Base-by-base conservation (phyloP, 2,329 filamentous ascomycete genomes). In the Camptophora hylomeconis region DNA sequence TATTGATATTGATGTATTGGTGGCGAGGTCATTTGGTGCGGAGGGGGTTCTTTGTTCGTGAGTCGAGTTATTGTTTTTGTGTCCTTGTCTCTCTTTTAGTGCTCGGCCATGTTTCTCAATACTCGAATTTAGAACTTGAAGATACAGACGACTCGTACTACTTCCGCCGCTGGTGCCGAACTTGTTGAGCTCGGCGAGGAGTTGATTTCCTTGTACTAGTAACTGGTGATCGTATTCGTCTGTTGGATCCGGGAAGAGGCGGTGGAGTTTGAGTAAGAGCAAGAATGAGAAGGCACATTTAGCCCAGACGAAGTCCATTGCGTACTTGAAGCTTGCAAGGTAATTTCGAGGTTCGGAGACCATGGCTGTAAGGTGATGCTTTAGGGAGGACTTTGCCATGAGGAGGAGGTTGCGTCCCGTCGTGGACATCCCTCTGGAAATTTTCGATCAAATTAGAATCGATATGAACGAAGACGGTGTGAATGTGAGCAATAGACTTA, bases 251-350 rank as follows among this genome's bases (percentile, higher is more conserved):
- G 60, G 60, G 0, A 69, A 48, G 1, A 70, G 51, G 1, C 63
- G 56, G 0, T 63, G 59, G 3, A 70, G 50, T 32, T 67, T 67
- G 2, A 71, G 55, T 2, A 69, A 55, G 1, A 72, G 51, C 2
- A 70, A 48, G 24, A 69, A 64, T n/a, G 63, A 69, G 36, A 69
- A 70, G 0, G 65, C 64, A 28, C 63, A 65, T 42, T 71, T 71
- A 0, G 65, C 66, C 65, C 66, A 69, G 12, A 70, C 65, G 34
- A 69, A 70, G 31, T 69, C 65, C 57, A 68, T 67, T 0, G 65
- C 64, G 38, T 62, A 69, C 17, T 56, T 58, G 18, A 70, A 57
- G 10, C 61, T 63, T 9, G 52, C 56, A 6, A 70, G 56, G 38
- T 71, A 71, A 2, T 51, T 42, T 9, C 54, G 46, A 24, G 59